These are phyloP conservation scores for Beauveria sp. DNA, from an alignment of 2,329 filamentous ascomycete species.

Conservation along the genomic window DNA sequence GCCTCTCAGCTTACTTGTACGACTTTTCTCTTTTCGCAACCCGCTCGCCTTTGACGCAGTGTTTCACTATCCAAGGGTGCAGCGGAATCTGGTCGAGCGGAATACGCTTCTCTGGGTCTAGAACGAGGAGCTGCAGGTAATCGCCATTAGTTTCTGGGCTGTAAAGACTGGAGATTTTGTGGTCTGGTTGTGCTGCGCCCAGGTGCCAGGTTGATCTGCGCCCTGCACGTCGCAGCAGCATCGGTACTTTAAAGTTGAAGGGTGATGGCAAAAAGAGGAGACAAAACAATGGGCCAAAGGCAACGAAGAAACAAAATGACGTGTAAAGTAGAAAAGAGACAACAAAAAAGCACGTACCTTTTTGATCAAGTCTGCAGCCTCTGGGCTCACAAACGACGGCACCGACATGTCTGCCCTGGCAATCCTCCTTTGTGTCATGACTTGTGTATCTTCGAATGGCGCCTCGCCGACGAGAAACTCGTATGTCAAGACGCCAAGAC, in stretches of 20 bases:
- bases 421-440: slow-evolving; percentile 91
- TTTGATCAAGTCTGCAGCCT: slow-evolving; percentile 89
- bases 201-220: slow-evolving; percentile 1
- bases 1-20: slow-evolving; percentile 5
- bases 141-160: not conserved
- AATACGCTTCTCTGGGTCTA: slow-evolving; percentile 90
- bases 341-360: slow-evolving; percentile 48
- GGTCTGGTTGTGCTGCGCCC: not conserved
- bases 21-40: slow-evolving; percentile 43
- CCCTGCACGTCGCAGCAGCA: not conserved
- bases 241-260: slow-evolving; percentile 3
- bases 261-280: not conserved
- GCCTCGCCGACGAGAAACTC: slow-evolving; percentile 95
- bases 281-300: not conserved
- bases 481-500: slow-evolving; percentile 87
- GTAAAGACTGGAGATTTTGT: not conserved
- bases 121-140: slow-evolving; percentile 61
- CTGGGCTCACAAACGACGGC: slow-evolving; percentile 80
- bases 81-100: slow-evolving; percentile 79
- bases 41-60: slow-evolving; percentile 65
- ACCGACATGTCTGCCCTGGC: slow-evolving; percentile 85
- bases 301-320: not conserved
- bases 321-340: not conserved
- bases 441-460: slow-evolving; percentile 89
- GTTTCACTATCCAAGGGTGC: slow-evolving; percentile 96